phyloP scores from a whole-genome alignment of 75 land plant species.

The Picea glauca region DNA sequence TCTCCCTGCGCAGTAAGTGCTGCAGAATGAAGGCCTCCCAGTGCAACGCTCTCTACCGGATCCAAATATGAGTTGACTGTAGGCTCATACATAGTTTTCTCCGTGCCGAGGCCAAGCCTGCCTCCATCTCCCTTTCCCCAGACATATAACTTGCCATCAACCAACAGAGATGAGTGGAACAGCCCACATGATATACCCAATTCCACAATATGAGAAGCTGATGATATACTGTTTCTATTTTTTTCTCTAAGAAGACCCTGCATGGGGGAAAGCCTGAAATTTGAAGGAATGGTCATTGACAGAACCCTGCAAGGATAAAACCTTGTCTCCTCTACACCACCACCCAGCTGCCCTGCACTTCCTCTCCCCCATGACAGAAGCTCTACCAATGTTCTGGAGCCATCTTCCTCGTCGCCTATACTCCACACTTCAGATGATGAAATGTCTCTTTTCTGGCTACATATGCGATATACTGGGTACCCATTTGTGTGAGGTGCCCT shows the following conservation, averaged over 20 bases:
- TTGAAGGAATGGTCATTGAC: conserved; percentile 35
- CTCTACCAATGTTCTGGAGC: conserved; percentile 19
- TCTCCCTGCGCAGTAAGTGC: conserved; percentile 57
- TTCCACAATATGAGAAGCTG: conserved; percentile 8
- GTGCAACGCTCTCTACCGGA: conserved; percentile 40
- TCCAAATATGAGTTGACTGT: conserved; percentile 50
- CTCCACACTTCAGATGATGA: background rate
- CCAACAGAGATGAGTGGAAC: conserved; percentile 75
- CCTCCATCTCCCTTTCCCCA: conserved; percentile 99
- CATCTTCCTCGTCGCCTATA: background rate
- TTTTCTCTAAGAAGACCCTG: background rate
- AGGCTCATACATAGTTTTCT: conserved; percentile 59
- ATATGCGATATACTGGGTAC: background rate
- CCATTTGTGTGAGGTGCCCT: background rate
- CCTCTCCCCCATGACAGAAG: conserved; percentile 89
- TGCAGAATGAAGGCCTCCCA: conserved; percentile 84
- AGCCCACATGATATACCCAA: conserved; percentile 83
- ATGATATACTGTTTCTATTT: too few relatives aligned
- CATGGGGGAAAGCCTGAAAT: conserved; percentile 36
- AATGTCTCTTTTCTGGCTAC: background rate
- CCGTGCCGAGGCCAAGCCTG: conserved; percentile 76
- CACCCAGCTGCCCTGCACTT: conserved; percentile 82
- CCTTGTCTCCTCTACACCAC: conserved; percentile 61
- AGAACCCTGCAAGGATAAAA: conserved; percentile 57
- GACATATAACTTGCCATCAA: conserved; percentile 70